Evolutionary conservation across 805 yeast genomes (phyloP), one percentile per base, ranked within the genome.

Genomic region (Yarrowia divulgata): DNA sequence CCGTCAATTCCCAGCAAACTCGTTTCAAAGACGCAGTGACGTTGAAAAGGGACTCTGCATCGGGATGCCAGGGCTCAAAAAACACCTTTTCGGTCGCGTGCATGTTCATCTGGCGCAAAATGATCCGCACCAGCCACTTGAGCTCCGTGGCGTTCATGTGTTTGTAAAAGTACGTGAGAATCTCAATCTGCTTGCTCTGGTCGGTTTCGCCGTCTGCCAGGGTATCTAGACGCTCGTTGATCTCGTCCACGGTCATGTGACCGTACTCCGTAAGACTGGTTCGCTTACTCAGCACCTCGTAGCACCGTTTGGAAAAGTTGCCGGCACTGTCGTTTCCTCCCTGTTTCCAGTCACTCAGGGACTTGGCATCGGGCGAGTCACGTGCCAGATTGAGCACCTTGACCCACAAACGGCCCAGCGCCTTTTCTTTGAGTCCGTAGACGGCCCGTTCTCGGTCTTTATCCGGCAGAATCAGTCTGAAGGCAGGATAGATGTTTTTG

Each of bases 61-160:
- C 93, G 0, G 93, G 92, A 77, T 92, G 96, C 91, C 93, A 93
- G 37, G 79, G 73, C 6, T 77, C 73, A 62, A 92, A 79, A 69
- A 92, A 82, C 13, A 82, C 78, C 37, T 83, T 81, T 72, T 90
- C 94, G 70, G 87, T 82, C 9, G 87, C 83, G 4, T 87, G 84
- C n/a, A 90, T 69, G 16, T 76, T 71, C 70, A 79, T 70, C 35
- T 77, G 77, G 77, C 78, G 86, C 67, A 93, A 77, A 3, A 93
- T 76, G 12, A 90, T 88, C 69, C 88, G 86, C 70, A 91, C 82
- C 48, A 92, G 80, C 85, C 90, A 91, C 69, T 86, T 81, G 63
- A 91, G 75, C 75, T 93, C 97, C 1, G 83, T 79, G 14, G 87
- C 84, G 39, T 85, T 81, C 85, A 90, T 82, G 19, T 79, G 78